Evolutionary conservation across 2,329 filamentous ascomycete genomes (phyloP).

Genomic region (Colletotrichum melonis): DNA sequence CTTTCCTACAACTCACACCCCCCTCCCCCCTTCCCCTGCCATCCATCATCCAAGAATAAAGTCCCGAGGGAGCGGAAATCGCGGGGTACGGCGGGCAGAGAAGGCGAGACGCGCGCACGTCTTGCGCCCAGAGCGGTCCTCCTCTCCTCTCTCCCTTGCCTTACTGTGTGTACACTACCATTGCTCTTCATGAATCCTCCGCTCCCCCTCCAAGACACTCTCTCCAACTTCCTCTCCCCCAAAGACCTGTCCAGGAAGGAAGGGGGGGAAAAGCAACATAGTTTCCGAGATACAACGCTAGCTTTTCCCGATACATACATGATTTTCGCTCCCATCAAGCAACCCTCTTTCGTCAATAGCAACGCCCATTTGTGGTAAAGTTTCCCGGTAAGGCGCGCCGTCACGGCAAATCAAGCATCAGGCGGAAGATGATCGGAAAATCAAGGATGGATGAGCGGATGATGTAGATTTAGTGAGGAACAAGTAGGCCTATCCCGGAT

Average conservation of each 20-base stretch:
- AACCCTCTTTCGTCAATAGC: background rate
- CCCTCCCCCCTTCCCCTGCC: background rate
- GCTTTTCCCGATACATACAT: background rate
- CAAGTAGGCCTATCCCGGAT: slow-evolving; percentile 31
- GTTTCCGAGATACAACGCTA: slow-evolving; percentile 14
- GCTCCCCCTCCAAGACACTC: background rate
- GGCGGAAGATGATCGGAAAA: background rate
- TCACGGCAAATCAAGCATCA: background rate
- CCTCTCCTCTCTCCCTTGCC: background rate
- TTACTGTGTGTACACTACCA: no score
- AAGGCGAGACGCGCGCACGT: background rate
- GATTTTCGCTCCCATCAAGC: background rate
- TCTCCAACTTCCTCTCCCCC: background rate
- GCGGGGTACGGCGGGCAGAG: slow-evolving; percentile 18
- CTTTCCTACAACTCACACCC: background rate
- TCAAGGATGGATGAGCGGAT: slow-evolving; percentile 5
- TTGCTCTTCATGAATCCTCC: background rate
- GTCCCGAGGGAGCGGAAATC: slow-evolving; percentile 24
- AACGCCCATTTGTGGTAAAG: slow-evolving; percentile 5
- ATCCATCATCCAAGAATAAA: background rate
- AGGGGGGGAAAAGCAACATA: background rate
- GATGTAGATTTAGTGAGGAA: slow-evolving; percentile 32
- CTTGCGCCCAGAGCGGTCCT: background rate
- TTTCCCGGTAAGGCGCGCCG: background rate
- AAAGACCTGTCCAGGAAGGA: no score